Conservation (phyloP, 371 early-diverging fungal species). For the Syncephalastrum contaminatum region DNA sequence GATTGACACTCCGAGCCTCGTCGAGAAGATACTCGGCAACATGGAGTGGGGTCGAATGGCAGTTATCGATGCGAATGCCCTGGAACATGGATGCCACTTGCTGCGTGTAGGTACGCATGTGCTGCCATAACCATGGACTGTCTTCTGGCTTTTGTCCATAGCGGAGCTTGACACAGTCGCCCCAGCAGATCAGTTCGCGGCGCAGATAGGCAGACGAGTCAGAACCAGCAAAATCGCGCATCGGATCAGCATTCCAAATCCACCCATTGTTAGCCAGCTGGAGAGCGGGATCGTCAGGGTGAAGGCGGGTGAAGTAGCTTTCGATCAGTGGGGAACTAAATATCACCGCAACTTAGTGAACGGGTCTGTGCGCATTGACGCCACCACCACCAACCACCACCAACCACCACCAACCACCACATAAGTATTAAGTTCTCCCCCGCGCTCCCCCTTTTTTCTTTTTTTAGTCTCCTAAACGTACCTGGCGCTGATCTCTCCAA, state of each 20-base stretch:
- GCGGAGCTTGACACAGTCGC: conserved; percentile 96
- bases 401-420: too few species aligned
- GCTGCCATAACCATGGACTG: conserved; percentile 95
- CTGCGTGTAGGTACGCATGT: conserved; percentile 86
- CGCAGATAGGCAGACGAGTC: conserved; percentile 85
- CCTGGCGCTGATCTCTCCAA: conserved; percentile 52
- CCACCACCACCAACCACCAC: conserved; percentile 5
- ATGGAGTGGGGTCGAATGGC: conserved; percentile 96
- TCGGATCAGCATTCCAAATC: conserved; percentile 97
- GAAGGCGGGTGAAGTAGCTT: conserved; percentile 87
- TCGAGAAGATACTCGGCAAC: conserved; percentile 92
- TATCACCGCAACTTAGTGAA: neutral
- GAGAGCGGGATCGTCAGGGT: conserved; percentile 55
- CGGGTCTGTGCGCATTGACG: neutral
- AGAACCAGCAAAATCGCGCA: conserved; percentile 89
- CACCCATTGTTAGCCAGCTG: conserved; percentile 95
- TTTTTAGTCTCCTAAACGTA: conserved; percentile 18
- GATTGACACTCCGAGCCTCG: conserved; percentile 79
- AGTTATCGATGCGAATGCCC: conserved; percentile 97
- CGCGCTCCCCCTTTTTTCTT: neutral
- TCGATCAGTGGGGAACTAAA: conserved; percentile 79
- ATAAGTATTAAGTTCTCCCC: neutral
- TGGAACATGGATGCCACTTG: conserved; percentile 88
- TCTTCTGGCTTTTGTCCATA: conserved; percentile 85
- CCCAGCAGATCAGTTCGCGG: conserved; percentile 96